Base-by-base conservation (phyloP, 2,329 filamentous ascomycete species). In the Fusarium protoensiforme region DNA sequence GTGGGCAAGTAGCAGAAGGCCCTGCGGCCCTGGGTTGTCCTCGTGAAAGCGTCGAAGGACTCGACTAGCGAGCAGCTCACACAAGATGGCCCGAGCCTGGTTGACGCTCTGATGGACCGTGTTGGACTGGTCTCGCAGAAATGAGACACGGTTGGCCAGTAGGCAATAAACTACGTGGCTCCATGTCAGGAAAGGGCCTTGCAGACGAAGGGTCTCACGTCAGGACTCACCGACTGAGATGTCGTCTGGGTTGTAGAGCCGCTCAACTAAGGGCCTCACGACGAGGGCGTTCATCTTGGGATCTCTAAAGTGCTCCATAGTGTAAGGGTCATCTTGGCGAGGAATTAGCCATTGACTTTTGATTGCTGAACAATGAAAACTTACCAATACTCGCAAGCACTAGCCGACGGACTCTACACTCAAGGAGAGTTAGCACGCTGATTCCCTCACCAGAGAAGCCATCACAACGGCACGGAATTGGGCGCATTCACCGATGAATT, bases 61-160 rank as follows among this genome's bases (percentile, higher is more conserved):
- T 61, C 92, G 89, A 73, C 87, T 89, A 3, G 92, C 92, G 2
- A 93, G 85, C 11, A 94, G 81, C 79, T 94, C 92, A 79, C 92
- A 94, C 9, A 94, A 83, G 36, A 89, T 86, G 2, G 92, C 92
- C 41, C 92, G 87, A 2, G 92, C 92, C 13, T 90, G 84, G 75
- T 92, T 92, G 65, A 94, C 90, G 7, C 90, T 92, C 79, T 93
- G 91, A 73, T 93, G 90, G 68, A 92, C 88, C 46, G 89, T 85
- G 71, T 90, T 88, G 64, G 88, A 85, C 75, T 93, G 91, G 75
- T 93, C 90, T 48, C 90, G 88, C 35, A 93, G 84, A 77, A 94
- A 94, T 69, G 93, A 90, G 63, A 91, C 87, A 16, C 91, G 87
- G 75, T 94, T 94, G 65, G 92, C 91, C 29, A 94, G 85, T 24